phyloP scores from a whole-genome alignment of 208 protist genomes.

The Acanthamoeba castellanii region DNA sequence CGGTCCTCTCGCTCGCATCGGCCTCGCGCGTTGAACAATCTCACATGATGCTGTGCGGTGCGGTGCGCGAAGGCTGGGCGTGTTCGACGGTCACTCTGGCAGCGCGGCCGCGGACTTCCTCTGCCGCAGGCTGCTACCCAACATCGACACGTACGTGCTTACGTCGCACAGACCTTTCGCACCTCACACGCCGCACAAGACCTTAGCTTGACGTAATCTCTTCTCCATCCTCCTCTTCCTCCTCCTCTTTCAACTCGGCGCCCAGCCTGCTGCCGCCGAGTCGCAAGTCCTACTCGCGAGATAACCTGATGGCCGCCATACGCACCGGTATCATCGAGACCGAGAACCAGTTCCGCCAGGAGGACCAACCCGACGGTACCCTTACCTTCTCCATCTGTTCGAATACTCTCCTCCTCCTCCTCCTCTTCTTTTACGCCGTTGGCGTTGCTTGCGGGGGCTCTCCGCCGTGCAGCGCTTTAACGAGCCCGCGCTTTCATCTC shows the following conservation, averaged over 20 bases:
- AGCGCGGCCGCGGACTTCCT: constrained; percentile 35
- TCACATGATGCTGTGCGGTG: too few species aligned
- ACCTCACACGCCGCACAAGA: not conserved
- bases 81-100: constrained; percentile 45
- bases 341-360: constrained; percentile 39
- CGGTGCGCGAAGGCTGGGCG: not conserved
- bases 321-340: not conserved
- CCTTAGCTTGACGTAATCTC: too few species aligned
- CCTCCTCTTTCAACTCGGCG: too few species aligned
- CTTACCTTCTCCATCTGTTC: not conserved
- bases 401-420: not conserved
- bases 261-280: not conserved
- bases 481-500: not conserved
- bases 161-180: not conserved
- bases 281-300: not conserved
- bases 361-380: constrained; percentile 32
- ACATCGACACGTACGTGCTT: not conserved
- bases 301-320: not conserved
- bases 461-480: not conserved
- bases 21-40: not conserved
- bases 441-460: too few species aligned
- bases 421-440: too few species aligned
- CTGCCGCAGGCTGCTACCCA: not conserved
- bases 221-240: too few species aligned
- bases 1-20: not conserved